These are phyloP conservation scores for Eremochloa ophiuroides DNA, from an alignment of 176 grass and related monocot species.

Conservation along the genomic window DNA sequence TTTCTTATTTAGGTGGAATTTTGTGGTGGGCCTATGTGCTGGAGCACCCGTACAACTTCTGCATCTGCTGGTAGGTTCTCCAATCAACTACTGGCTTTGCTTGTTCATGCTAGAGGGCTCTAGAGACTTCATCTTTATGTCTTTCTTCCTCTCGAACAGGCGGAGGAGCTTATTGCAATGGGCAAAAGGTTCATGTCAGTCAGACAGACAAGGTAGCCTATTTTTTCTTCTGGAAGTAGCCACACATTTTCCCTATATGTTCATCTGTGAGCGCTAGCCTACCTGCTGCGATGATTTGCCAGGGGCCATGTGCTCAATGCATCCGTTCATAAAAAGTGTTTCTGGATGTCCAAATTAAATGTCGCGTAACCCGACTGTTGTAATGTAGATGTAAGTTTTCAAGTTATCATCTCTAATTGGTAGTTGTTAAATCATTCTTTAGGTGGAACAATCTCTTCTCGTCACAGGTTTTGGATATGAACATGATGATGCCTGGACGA, in stretches of 20 bases:
- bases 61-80: slow-evolving; percentile 70
- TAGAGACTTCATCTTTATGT: background rate
- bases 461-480: slow-evolving; percentile 99
- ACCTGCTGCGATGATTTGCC: background rate
- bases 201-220: slow-evolving; percentile 66
- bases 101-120: background rate
- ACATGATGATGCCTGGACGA: slow-evolving; percentile 92
- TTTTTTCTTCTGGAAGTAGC: slow-evolving; percentile 18
- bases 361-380: background rate
- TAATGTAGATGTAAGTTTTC: background rate
- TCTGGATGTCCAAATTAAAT: slow-evolving; percentile 19
- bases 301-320: background rate
- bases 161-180: slow-evolving; percentile 92
- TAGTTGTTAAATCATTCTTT: slow-evolving; percentile 21
- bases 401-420: slow-evolving; percentile 18
- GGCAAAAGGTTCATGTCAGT: slow-evolving; percentile 93
- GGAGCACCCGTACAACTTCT: slow-evolving; percentile 81
- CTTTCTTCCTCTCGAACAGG: slow-evolving; percentile 52
- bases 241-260: background rate
- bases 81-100: slow-evolving; percentile 6
- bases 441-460: slow-evolving; percentile 97
- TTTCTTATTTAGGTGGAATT: slow-evolving; percentile 75
- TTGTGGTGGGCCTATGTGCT: slow-evolving; percentile 94
- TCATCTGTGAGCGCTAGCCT: background rate
- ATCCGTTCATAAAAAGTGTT: slow-evolving; percentile 16